These are phyloP conservation scores for Petunia axillaris DNA, from an alignment of 257 asterid species.

Conservation along the genomic window DNA sequence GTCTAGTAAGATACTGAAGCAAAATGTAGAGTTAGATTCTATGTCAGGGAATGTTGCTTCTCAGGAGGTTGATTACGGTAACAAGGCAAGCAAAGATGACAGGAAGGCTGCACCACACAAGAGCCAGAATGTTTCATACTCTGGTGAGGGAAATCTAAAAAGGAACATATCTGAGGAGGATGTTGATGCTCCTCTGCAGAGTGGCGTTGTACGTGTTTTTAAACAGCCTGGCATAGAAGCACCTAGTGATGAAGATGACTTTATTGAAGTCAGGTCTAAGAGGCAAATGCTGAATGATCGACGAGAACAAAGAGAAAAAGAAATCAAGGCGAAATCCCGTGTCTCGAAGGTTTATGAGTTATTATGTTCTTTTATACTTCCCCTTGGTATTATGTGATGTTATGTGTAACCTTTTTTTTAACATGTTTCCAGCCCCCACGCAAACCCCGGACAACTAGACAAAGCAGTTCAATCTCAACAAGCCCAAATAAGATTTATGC, in stretches of 20 bases:
- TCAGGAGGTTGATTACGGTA: conserved; percentile 47
- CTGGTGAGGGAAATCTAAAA: conserved; percentile 54
- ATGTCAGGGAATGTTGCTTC: conserved; percentile 44
- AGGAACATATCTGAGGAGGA: conserved; percentile 71
- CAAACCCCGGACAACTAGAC: conserved; percentile 55
- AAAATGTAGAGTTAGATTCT: conserved; percentile 45
- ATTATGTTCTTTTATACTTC: not conserved
- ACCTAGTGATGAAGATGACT: conserved; percentile 95
- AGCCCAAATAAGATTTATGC: conserved; percentile 44
- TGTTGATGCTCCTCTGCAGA: conserved; percentile 92
- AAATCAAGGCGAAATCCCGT: conserved; percentile 74
- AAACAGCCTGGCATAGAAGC: conserved; percentile 95
- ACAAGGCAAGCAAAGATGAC: conserved; percentile 44
- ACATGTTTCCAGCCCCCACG: conserved; percentile 54
- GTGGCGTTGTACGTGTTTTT: conserved; percentile 91
- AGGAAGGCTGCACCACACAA: conserved; percentile 40
- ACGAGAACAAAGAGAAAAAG: conserved; percentile 92
- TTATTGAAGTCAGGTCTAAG: conserved; percentile 93
- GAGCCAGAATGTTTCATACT: conserved; percentile 40
- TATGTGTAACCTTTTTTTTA: conserved; percentile 11
- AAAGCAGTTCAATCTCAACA: conserved; percentile 46
- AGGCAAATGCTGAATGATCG: conserved; percentile 95
- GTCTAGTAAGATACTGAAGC: conserved; percentile 57
- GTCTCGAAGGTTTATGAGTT: conserved; percentile 58
- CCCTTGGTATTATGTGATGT: not conserved